Percentiles rank a stretch among this genome's conserved stretches.
Conservation (phyloP, 2,329 filamentous ascomycete genomes). For the Sporothrix pseudoabietina region DNA sequence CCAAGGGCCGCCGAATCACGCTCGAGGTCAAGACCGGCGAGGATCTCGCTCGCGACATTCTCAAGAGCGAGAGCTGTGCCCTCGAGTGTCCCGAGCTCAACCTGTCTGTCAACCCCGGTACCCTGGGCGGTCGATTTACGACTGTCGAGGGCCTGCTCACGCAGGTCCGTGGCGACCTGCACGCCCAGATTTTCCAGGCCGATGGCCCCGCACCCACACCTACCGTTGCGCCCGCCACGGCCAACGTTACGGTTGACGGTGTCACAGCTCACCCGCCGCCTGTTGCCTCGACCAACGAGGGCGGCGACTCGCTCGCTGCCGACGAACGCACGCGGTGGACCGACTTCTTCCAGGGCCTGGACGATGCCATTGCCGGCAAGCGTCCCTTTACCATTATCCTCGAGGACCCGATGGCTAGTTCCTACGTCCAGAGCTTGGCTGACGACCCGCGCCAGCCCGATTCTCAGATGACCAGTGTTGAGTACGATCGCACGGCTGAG, state of each 20-base stretch:
- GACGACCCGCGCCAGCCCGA: conserved; percentile 71
- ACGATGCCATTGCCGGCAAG: conserved; percentile 76
- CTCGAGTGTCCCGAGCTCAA: conserved; percentile 85
- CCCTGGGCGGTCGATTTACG: conserved; percentile 92
- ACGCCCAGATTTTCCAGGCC: conserved; percentile 78
- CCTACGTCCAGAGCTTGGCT: conserved; percentile 88
- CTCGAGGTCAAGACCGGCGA: conserved; percentile 68
- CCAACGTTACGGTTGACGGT: not conserved
- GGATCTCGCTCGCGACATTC: conserved; percentile 87
- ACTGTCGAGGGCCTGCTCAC: conserved; percentile 93
- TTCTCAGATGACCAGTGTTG: conserved; percentile 76
- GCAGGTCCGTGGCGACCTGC: conserved; percentile 87
- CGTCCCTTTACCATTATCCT: conserved; percentile 80
- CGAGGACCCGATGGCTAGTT: conserved; percentile 85
- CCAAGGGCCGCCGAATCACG: conserved; percentile 80
- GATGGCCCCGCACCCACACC: not conserved
- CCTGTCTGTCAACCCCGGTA: conserved; percentile 87
- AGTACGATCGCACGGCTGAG: conserved; percentile 84
- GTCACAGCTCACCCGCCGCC: not conserved
- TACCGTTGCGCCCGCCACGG: not conserved
- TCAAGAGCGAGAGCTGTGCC: conserved; percentile 92
- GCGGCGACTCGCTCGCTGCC: conserved; percentile 74
- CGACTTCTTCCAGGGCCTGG: conserved; percentile 75
- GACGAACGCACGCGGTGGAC: conserved; percentile 74
- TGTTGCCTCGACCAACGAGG: conserved; percentile 64